These are phyloP conservation scores for Geoglossum cookeanum DNA, from an alignment of 2,329 filamentous ascomycete genomes.

Conservation along the genomic window DNA sequence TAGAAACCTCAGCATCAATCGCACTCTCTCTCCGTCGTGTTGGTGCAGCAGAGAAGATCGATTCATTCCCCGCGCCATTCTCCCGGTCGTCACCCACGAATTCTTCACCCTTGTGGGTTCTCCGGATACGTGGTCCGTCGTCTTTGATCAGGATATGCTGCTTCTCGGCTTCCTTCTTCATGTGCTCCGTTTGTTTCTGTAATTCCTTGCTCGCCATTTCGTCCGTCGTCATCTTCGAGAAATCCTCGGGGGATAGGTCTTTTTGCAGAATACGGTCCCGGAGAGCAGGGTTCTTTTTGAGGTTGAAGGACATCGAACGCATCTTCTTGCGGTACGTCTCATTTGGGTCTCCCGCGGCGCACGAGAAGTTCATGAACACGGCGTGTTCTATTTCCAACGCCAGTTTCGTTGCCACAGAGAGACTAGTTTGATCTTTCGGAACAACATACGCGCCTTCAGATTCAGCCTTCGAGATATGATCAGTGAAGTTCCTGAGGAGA, in stretches of 20 bases:
- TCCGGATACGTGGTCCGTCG: conserved; percentile 62
- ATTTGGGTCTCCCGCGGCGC: conserved; percentile 31
- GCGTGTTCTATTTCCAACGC: conserved; percentile 65
- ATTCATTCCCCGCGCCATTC: conserved; percentile 22
- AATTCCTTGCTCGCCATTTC: conserved; percentile 86
- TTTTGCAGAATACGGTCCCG: conserved; percentile 56
- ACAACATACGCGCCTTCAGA: conserved; percentile 45
- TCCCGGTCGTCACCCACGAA: conserved; percentile 56
- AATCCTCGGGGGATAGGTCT: conserved; percentile 49
- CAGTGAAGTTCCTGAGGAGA: conserved; percentile 48
- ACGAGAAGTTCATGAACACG: conserved; percentile 33
- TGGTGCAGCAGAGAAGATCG: conserved; percentile 27
- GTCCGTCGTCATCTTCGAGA: conserved; percentile 76
- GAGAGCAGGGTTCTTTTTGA: conserved; percentile 73
- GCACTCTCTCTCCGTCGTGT: conserved; percentile 23
- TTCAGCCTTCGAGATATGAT: conserved; percentile 45
- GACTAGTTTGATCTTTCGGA: conserved; percentile 41
- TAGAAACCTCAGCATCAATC: conserved; percentile 10
- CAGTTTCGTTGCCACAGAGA: conserved; percentile 46
- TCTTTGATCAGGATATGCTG: conserved; percentile 69
- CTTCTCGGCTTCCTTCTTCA: conserved; percentile 62
- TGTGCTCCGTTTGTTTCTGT: conserved; percentile 55
- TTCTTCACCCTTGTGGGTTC: conserved; percentile 92
- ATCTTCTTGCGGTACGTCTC: conserved; percentile 43
- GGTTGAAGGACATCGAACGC: conserved; percentile 62